A percentile compares a stretch with the other conserved stretches of the same genome.
These are phyloP conservation scores for Gossypium gossypioides DNA, from an alignment of 441 rosid genomes.

Conservation along the genomic window DNA sequence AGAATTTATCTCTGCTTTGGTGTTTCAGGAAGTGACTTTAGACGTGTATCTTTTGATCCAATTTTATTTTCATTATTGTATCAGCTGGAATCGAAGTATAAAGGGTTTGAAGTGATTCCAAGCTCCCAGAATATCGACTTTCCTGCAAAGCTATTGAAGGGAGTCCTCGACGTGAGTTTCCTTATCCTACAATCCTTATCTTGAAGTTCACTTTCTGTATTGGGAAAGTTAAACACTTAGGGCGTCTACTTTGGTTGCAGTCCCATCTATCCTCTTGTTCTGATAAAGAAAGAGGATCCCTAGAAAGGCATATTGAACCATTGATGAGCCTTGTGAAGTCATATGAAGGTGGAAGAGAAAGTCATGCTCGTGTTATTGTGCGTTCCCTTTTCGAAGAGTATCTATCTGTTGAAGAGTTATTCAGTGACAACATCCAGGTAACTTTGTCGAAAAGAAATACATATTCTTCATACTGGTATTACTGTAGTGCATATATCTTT, in stretches of 20 bases:
- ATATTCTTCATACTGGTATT: not conserved
- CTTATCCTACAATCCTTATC: conserved; percentile 13
- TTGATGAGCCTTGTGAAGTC: conserved; percentile 88
- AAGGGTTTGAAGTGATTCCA: conserved; percentile 54
- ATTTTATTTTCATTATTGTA: conserved; percentile 10
- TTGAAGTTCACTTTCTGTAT: conserved; percentile 2
- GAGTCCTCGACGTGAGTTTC: conserved; percentile 66
- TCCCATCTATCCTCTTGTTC: conserved; percentile 61
- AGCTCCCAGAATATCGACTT: conserved; percentile 67
- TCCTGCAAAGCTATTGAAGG: conserved; percentile 78
- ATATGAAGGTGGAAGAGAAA: conserved; percentile 98
- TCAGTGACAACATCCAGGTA: conserved; percentile 91
- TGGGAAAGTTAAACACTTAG: not conserved
- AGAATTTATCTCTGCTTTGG: conserved; percentile 14
- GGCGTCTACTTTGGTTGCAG: conserved; percentile 30
- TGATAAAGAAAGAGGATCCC: conserved; percentile 80
- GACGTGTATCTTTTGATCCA: conserved; percentile 12
- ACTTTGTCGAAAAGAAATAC: conserved; percentile 7
- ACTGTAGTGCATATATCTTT: not conserved
- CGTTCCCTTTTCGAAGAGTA: conserved; percentile 94
- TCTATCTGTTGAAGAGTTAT: conserved; percentile 85
- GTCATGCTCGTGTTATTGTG: conserved; percentile 92
- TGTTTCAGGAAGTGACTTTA: conserved; percentile 10
- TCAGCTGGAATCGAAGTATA: conserved; percentile 82
- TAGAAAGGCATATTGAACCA: conserved; percentile 97